Base-by-base conservation (phyloP, 495 filamentous ascomycete species). In the Penicillium atrosanguineum region DNA sequence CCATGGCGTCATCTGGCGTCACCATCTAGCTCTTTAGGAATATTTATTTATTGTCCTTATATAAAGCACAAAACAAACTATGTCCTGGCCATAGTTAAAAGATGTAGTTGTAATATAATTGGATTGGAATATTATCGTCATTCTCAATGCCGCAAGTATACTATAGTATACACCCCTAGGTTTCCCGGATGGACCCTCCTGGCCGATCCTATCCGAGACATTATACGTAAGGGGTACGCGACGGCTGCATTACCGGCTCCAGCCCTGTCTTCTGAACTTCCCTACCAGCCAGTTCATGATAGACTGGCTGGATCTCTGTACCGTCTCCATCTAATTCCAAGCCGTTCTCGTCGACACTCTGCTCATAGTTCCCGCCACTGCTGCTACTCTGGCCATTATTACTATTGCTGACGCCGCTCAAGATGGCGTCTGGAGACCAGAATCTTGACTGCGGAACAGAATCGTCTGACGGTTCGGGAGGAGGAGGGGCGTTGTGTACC, bases 401-500 rank as follows among this genome's bases (percentile, higher is more conserved):
- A 46, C 47, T 55, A 9, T 40, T 25, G 26, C 45, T 45, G 15
- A 31, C 18, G 19, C 42, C 42, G 4, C 34, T n/a, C 0, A 40
- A 44, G n/a, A 62, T 36, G 12, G 51, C 48, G 18, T 62, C 59
- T 15, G 59, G 55, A 42, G 55, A 62, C 55, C 52, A 59, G 31
- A 57, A 61, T 34, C 19, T 48, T 19, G 31, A 16, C 7, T 50
- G 46, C 19, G 44, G 31, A 16, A 21, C 6, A 47, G 53, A 50
- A 8, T 50, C 28, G 31, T 55, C 29, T 18, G 52, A 52, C 29
- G 55, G 46, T 1, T 51, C 51, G 23, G 40, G 26, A 38, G 52
- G 34, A 29, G 16, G n/a, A n/a, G n/a, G n/a, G 9, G 46, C 47
- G 16, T 62, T 59, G 15, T 55, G 52, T 34, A 62, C 44, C 9